Evolutionary conservation across 352 stramenopile genomes (phyloP).

Genomic region (Blastocystis sp.): DNA sequence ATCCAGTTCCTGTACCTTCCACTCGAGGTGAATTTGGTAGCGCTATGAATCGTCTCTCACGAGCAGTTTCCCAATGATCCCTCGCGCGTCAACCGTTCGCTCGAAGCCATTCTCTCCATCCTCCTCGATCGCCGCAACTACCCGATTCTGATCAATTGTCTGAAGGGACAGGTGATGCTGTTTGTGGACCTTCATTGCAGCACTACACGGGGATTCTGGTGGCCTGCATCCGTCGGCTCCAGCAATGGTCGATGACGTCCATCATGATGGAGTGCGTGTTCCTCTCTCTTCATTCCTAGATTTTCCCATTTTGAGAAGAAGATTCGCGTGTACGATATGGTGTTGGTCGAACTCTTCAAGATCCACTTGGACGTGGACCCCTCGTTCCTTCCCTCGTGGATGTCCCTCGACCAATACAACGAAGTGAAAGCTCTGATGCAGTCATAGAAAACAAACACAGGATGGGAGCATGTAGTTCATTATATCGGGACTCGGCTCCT

Average conservation of each 20-base stretch:
- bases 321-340: background rate
- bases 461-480: background rate
- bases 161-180: background rate
- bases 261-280: background rate
- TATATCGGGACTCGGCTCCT: background rate
- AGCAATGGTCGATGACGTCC: conserved; percentile 1
- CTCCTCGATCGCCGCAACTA: background rate
- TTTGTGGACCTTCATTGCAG: background rate
- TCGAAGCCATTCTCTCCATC: background rate
- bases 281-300: background rate
- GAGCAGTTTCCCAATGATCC: background rate
- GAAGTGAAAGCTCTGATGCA: background rate
- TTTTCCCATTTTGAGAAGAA: conserved; percentile 30
- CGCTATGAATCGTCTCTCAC: too few species aligned
- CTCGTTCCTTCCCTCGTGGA: background rate
- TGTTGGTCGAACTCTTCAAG: background rate
- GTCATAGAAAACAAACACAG: background rate
- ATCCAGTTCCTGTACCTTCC: background rate
- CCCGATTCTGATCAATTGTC: background rate
- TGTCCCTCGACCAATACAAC: background rate
- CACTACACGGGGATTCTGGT: background rate
- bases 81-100: background rate
- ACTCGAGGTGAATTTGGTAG: background rate
- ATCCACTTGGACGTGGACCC: background rate
- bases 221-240: background rate